Conservation (phyloP, 2,329 filamentous ascomycete genomes). For the Ceratocystis huliohia region DNA sequence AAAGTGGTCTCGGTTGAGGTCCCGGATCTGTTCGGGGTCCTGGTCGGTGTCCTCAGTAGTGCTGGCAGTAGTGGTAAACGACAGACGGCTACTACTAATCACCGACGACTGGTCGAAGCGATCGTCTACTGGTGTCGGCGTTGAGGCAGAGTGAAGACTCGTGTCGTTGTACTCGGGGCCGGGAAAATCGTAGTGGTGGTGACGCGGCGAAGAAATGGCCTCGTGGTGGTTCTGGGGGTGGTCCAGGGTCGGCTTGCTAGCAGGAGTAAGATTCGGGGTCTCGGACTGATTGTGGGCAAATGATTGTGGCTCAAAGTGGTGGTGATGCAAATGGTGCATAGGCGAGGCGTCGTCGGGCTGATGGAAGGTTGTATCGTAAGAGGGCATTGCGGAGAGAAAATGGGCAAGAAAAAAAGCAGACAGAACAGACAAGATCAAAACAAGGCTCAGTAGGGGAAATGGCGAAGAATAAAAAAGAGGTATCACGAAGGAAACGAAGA, state of each 20-base stretch:
- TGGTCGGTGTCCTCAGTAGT: neutral
- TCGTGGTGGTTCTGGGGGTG: neutral
- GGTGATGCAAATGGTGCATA: constrained; percentile 16
- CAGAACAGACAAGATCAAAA: neutral
- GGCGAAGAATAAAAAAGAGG: neutral
- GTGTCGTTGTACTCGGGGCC: constrained; percentile 19
- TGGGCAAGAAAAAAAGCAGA: neutral
- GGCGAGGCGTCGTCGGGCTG: constrained; percentile 15
- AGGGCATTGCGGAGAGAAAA: constrained; percentile 19
- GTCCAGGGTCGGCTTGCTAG: neutral
- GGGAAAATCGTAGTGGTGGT: constrained; percentile 19
- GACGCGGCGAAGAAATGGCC: constrained; percentile 2
- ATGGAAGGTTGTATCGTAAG: constrained; percentile 16
- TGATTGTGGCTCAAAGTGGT: constrained; percentile 5
- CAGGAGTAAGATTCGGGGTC: neutral
- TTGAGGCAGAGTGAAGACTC: constrained; percentile 19
- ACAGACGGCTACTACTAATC: constrained; percentile 2
- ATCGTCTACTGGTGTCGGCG: constrained; percentile 18
- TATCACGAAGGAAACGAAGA: constrained; percentile 19
- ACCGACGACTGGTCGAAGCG: constrained; percentile 20
- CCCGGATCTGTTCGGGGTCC: neutral
- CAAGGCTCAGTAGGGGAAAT: neutral
- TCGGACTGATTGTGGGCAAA: neutral
- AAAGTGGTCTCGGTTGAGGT: constrained; percentile 12
- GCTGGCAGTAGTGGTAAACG: neutral